Conservation (phyloP, 1,284 basidiomycete genomes). For the Marasmius sp. region DNA sequence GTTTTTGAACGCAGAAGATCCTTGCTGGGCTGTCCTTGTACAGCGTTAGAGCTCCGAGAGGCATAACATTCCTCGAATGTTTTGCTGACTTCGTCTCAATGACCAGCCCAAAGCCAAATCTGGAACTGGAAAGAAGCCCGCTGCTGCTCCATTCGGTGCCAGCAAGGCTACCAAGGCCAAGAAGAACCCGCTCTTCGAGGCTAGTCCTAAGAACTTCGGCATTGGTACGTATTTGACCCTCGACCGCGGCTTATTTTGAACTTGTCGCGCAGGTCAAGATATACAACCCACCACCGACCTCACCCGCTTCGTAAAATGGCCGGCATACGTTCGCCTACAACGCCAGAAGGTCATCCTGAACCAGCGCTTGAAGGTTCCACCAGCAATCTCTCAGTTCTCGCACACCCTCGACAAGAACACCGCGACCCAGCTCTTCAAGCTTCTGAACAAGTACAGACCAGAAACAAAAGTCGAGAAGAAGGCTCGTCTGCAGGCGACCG, state of each 20-base stretch:
- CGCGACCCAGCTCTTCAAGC: constrained; percentile 96
- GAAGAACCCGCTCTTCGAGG: constrained; percentile 97
- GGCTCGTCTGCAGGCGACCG: constrained; percentile 74
- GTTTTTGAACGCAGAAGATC: constrained; percentile 26
- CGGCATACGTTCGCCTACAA: constrained; percentile 97
- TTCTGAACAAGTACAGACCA: constrained; percentile 95
- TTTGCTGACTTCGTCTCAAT: constrained; percentile 80
- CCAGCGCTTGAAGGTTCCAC: constrained; percentile 98
- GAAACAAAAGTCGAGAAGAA: constrained; percentile 98
- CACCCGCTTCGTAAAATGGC: constrained; percentile 99
- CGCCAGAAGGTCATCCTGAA: constrained; percentile 98
- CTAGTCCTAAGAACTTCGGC: constrained; percentile 89
- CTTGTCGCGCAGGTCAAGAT: constrained; percentile 59
- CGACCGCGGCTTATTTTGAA: background rate
- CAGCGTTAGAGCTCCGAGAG: constrained; percentile 60
- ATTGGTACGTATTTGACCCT: constrained; percentile 56
- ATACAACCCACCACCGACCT: constrained; percentile 90
- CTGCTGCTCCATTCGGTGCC: constrained; percentile 73
- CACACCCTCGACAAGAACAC: constrained; percentile 99
- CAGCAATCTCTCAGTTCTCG: constrained; percentile 96
- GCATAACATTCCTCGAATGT: constrained; percentile 9
- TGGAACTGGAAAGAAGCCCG: constrained; percentile 77
- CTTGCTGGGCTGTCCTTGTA: constrained; percentile 38
- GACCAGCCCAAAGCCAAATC: constrained; percentile 80
- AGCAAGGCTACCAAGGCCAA: constrained; percentile 73